Evolutionary conservation across 1,284 basidiomycete species (phyloP).

Genomic region (Papiliotrema flavescens): DNA sequence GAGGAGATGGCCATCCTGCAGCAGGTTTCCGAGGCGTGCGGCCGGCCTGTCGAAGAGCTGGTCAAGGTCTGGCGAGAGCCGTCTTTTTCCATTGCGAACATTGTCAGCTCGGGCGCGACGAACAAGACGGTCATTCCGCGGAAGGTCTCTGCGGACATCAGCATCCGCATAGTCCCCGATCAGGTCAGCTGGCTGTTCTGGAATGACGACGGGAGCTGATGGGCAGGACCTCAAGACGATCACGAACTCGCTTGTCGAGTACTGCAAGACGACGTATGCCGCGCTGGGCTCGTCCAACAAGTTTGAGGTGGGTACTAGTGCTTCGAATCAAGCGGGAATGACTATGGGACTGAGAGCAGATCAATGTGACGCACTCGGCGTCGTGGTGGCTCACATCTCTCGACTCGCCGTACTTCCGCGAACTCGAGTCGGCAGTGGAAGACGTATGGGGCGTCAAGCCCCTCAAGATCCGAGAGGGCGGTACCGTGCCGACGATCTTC

Average conservation of each 20-base stretch:
- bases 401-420: constrained; percentile 75
- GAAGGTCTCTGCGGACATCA: constrained; percentile 72
- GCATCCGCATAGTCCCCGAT: constrained; percentile 89
- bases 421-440: constrained; percentile 72
- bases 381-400: constrained; percentile 95
- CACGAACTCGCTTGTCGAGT: constrained; percentile 58
- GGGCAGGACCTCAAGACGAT: constrained; percentile 66
- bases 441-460: constrained; percentile 83
- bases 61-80: constrained; percentile 66
- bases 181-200: constrained; percentile 43
- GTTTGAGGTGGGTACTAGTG: constrained; percentile 56
- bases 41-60: constrained; percentile 62
- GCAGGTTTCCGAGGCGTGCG: constrained; percentile 61
- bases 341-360: constrained; percentile 50
- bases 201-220: background rate
- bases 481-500: constrained; percentile 80
- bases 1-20: constrained; percentile 67
- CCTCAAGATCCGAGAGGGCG: constrained; percentile 87
- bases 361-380: constrained; percentile 75
- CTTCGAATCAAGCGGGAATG: background rate
- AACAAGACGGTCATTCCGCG: constrained; percentile 76
- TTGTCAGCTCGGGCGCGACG: constrained; percentile 31
- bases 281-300: constrained; percentile 64
- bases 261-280: constrained; percentile 63
- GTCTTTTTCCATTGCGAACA: constrained; percentile 45